Percentiles rank a stretch among this genome's conserved stretches.
phyloP scores from a whole-genome alignment of 768 basidiomycete species.

The Xerocomus brunneocitrinus region DNA sequence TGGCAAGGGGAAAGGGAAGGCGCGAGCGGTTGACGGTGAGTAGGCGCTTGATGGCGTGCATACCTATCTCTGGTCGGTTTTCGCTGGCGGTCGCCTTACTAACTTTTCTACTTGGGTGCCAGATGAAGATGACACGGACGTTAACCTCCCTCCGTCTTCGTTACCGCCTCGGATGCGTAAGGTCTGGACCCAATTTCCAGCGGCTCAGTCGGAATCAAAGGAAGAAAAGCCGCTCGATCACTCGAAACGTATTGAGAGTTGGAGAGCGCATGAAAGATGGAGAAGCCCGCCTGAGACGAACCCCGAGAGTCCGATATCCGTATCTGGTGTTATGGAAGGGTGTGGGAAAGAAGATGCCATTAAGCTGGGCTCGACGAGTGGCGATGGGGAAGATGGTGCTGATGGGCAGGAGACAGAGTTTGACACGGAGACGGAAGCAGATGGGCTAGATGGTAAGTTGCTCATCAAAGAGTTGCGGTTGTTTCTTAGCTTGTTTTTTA shows the following conservation, averaged over 20 bases:
- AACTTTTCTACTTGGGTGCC: background rate
- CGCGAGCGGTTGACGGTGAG: conserved; percentile 21
- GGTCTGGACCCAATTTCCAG: conserved; percentile 29
- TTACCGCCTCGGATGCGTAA: conserved; percentile 68
- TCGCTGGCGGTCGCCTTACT: background rate
- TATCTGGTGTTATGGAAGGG: conserved; percentile 6
- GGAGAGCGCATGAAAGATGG: conserved; percentile 20
- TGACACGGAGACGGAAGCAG: conserved; percentile 29
- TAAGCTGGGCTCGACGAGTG: background rate
- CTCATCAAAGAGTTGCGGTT: background rate
- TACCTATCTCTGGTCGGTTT: background rate
- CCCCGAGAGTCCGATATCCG: conserved; percentile 19
- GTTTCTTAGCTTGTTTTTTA: background rate
- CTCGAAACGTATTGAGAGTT: background rate
- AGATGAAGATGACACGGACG: conserved; percentile 13
- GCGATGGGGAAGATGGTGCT: conserved; percentile 10
- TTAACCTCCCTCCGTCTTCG: conserved; percentile 12
- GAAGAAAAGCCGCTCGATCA: conserved; percentile 3
- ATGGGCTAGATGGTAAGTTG: conserved; percentile 23
- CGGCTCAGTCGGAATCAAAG: background rate
- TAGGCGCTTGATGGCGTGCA: background rate
- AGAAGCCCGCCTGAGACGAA: conserved; percentile 17
- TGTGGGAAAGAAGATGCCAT: background rate
- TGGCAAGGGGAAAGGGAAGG: conserved; percentile 19
- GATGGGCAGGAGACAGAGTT: conserved; percentile 31